Evolutionary conservation across 305 asterid genomes (phyloP).

Genomic region (Lippia alba): DNA sequence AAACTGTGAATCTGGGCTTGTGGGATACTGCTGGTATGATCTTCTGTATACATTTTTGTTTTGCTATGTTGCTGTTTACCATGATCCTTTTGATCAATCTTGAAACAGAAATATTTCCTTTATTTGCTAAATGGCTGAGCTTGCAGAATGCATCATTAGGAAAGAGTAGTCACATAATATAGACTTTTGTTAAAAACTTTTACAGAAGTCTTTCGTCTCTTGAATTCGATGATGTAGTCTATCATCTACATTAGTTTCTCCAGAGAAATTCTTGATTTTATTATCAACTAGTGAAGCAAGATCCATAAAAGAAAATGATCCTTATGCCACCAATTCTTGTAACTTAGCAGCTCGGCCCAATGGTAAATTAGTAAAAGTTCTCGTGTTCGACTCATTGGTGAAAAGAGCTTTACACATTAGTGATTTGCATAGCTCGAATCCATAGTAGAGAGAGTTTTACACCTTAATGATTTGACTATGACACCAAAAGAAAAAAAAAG

Average conservation of each 20-base stretch:
- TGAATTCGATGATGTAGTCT: constrained; percentile 3
- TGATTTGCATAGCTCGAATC: too few relatives aligned
- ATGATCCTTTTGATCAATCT: neutral
- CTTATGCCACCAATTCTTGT: neutral
- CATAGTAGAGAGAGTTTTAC: too few relatives aligned
- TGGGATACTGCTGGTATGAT: constrained; percentile 94
- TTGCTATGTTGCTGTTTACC: neutral
- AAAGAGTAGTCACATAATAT: neutral
- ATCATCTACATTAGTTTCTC: neutral
- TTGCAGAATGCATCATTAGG: neutral
- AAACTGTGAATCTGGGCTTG: constrained; percentile 79
- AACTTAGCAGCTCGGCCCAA: too few relatives aligned
- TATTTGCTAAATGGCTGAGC: neutral
- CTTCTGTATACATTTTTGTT: neutral
- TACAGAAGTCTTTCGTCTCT: neutral
- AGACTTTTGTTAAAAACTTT: neutral
- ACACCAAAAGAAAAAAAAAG: neutral
- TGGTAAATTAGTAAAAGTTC: too few relatives aligned
- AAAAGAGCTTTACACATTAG: too few relatives aligned
- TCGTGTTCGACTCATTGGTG: too few relatives aligned
- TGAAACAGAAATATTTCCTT: neutral
- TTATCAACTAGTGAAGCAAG: neutral
- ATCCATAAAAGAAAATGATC: constrained; percentile 2
- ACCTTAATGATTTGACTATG: too few relatives aligned
- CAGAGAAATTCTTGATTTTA: constrained; percentile 1